Percentiles rank a stretch among this genome's conserved stretches.
phyloP scores from a whole-genome alignment of 345 rosid genomes.

The Boechera retrofracta region DNA sequence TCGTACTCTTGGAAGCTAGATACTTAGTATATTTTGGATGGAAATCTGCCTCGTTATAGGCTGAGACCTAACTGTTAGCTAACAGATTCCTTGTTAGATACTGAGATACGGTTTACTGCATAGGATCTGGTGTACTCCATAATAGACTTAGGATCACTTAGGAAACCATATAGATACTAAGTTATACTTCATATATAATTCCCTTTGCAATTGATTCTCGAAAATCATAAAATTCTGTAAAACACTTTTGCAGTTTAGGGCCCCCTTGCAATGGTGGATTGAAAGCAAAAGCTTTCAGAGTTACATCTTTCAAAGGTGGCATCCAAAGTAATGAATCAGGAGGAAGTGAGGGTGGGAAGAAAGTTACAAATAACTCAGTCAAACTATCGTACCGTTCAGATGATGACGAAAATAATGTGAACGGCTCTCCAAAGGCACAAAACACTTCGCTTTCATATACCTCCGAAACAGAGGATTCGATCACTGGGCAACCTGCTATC shows the following conservation, averaged over 20 bases:
- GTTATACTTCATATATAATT: conserved; percentile 13
- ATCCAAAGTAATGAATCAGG: conserved; percentile 63
- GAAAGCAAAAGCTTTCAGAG: conserved; percentile 59
- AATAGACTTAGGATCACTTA: conserved; percentile 1
- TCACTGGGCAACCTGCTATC: conserved; percentile 71
- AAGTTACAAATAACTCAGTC: conserved; percentile 59
- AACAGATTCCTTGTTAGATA: conserved; percentile 18
- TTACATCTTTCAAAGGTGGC: conserved; percentile 82
- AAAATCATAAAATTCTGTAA: conserved; percentile 38
- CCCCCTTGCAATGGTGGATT: conserved; percentile 51
- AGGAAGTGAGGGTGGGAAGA: conserved; percentile 58
- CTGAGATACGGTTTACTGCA: conserved; percentile 7
- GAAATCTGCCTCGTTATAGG: background rate
- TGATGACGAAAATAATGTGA: conserved; percentile 60
- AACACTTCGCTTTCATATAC: conserved; percentile 66
- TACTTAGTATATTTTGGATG: conserved; percentile 7
- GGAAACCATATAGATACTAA: background rate
- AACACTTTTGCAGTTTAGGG: conserved; percentile 68
- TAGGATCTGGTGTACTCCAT: conserved; percentile 13
- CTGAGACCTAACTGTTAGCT: conserved; percentile 15
- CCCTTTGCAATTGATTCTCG: background rate
- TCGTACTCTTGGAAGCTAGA: conserved; percentile 12
- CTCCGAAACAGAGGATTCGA: conserved; percentile 60
- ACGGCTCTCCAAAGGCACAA: conserved; percentile 66
- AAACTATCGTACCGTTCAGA: conserved; percentile 72